These are phyloP conservation scores for Aspergillus carlsbadensis DNA, from an alignment of 495 filamentous ascomycete genomes.

Conservation along the genomic window DNA sequence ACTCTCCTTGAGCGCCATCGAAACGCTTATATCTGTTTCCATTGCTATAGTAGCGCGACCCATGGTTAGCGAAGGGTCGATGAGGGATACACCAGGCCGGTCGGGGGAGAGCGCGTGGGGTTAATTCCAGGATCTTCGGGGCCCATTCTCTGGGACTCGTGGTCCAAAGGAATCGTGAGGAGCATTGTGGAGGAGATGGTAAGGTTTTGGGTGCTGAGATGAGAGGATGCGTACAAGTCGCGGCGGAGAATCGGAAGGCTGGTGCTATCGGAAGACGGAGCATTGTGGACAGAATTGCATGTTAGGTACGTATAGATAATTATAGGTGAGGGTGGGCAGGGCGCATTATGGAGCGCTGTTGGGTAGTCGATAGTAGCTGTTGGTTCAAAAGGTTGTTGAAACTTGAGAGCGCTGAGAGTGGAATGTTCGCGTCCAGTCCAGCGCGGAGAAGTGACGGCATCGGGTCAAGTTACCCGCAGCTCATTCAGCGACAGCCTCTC, in stretches of 20 bases:
- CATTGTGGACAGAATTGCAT: constrained; percentile 16
- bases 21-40: constrained; percentile 36
- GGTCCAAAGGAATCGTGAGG: constrained; percentile 2
- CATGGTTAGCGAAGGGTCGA: constrained; percentile 24
- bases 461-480: no score
- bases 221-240: not conserved
- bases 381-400: not conserved
- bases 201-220: not conserved
- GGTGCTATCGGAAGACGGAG: constrained; percentile 15
- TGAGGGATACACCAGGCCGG: not conserved
- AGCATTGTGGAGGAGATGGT: not conserved
- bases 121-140: not conserved
- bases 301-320: not conserved
- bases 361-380: not conserved
- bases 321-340: not conserved
- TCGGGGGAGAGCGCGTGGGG: constrained; percentile 7
- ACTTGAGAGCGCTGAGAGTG: no score
- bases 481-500: no score
- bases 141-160: not conserved
- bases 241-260: constrained; percentile 3
- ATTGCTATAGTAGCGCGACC: constrained; percentile 8
- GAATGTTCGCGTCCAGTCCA: no score
- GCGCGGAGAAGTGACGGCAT: no score
- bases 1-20: constrained; percentile 13
- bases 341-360: not conserved